Percentiles rank a stretch among this genome's conserved stretches.
These are phyloP conservation scores for Populus hybrid DNA, from an alignment of 441 rosid genomes.

Conservation along the genomic window DNA sequence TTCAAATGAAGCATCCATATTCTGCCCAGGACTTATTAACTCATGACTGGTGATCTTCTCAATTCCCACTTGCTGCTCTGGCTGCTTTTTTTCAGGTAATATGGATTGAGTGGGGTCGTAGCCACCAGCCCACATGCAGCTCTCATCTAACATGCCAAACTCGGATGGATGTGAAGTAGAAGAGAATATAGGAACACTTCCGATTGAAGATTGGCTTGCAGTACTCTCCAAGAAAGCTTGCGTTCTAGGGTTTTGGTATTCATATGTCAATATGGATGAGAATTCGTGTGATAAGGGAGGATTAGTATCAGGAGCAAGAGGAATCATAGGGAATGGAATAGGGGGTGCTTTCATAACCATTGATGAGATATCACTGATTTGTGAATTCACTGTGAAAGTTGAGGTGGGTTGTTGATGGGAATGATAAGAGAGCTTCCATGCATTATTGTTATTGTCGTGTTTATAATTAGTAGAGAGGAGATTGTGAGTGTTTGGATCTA, in stretches of 20 bases:
- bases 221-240: conserved; percentile 9
- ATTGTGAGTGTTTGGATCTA: conserved; percentile 50
- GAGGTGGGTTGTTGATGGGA: conserved; percentile 10
- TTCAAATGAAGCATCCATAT: conserved; percentile 20
- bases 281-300: not conserved
- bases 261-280: not conserved
- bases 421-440: conserved; percentile 1
- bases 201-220: conserved; percentile 14
- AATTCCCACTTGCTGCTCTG: not conserved
- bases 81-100: not conserved
- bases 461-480: conserved; percentile 17
- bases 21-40: not conserved
- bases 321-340: conserved; percentile 10
- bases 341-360: conserved; percentile 12
- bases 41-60: conserved; percentile 7
- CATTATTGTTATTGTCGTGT: not conserved
- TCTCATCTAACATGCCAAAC: conserved; percentile 21
- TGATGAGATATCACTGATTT: conserved; percentile 10
- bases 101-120: conserved; percentile 11
- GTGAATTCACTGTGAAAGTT: conserved; percentile 13
- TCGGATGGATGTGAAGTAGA: conserved; percentile 13
- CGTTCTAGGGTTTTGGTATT: conserved; percentile 27
- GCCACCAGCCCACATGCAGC: conserved; percentile 15
- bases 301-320: not conserved
- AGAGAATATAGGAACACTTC: conserved; percentile 5